Percentiles rank a stretch among this genome's conserved stretches.
phyloP scores from a whole-genome alignment of 2,329 filamentous ascomycete species.

The Neobulgaria alba region DNA sequence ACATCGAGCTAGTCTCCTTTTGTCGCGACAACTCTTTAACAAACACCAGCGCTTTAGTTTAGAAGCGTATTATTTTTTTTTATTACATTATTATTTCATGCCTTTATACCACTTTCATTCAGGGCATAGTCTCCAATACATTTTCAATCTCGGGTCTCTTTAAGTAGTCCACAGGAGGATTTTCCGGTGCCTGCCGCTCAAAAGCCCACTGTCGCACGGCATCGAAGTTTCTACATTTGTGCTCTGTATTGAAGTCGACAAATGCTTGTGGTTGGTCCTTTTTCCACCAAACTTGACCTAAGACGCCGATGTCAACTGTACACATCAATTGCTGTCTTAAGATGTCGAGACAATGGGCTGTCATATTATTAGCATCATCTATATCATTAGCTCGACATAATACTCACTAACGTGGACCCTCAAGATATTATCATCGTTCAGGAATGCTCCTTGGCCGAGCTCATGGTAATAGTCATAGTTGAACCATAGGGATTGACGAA shows the following conservation, averaged over 20 bases:
- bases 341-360: slow-evolving; percentile 45
- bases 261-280: slow-evolving; percentile 30
- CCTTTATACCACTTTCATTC: too few relatives aligned
- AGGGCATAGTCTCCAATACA: slow-evolving; percentile 18
- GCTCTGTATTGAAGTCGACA: slow-evolving; percentile 44
- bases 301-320: slow-evolving; percentile 39
- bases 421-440: slow-evolving; percentile 38
- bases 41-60: too few relatives aligned
- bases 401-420: slow-evolving; percentile 41
- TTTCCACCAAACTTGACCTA: slow-evolving; percentile 45
- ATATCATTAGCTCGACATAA: background rate
- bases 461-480: slow-evolving; percentile 42
- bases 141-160: slow-evolving; percentile 9
- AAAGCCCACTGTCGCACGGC: slow-evolving; percentile 40
- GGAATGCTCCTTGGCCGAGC: slow-evolving; percentile 36
- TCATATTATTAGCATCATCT: background rate
- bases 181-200: slow-evolving; percentile 32
- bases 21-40: too few relatives aligned
- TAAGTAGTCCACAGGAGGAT: slow-evolving; percentile 16
- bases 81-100: too few relatives aligned
- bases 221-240: slow-evolving; percentile 44
- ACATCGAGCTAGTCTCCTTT: too few relatives aligned
- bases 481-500: slow-evolving; percentile 41
- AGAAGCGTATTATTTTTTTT: too few relatives aligned
- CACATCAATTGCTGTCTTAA: slow-evolving; percentile 47